These are phyloP conservation scores for Tilletiaria anomala DNA, from an alignment of 1,284 basidiomycete species.

Conservation along the genomic window DNA sequence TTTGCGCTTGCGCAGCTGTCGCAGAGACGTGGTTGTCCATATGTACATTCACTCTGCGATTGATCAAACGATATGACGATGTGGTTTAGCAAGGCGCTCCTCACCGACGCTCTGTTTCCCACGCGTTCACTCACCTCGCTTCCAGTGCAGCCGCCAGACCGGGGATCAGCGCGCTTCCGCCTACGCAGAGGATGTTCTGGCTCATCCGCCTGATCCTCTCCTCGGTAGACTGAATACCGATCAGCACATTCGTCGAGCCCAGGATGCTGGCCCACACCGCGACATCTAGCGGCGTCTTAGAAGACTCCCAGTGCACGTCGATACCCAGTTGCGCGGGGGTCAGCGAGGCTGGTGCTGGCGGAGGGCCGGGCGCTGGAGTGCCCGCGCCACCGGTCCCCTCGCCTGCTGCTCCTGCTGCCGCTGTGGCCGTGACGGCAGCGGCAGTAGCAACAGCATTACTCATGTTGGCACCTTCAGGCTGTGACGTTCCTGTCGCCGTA, in stretches of 20 bases:
- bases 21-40: slow-evolving; percentile 6
- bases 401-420: neutral
- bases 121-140: slow-evolving; percentile 18
- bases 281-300: slow-evolving; percentile 79
- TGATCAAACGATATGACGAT: slow-evolving; percentile 1
- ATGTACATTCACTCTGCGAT: slow-evolving; percentile 7
- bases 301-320: slow-evolving; percentile 68
- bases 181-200: slow-evolving; percentile 73
- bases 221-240: slow-evolving; percentile 48
- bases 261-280: slow-evolving; percentile 68
- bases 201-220: slow-evolving; percentile 80
- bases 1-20: slow-evolving; percentile 11
- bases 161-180: slow-evolving; percentile 52
- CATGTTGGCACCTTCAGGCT: no score
- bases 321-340: slow-evolving; percentile 39
- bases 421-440: neutral
- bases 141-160: slow-evolving; percentile 38
- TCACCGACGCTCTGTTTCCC: no score
- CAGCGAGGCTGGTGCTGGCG: neutral
- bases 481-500: no score
- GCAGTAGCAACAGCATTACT: neutral
- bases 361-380: neutral
- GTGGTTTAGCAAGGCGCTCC: no score
- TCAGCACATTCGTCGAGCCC: slow-evolving; percentile 42
- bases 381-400: neutral